Conservation (phyloP, 1,139 yeast species). For the Suhomyces bolitotheri region DNA sequence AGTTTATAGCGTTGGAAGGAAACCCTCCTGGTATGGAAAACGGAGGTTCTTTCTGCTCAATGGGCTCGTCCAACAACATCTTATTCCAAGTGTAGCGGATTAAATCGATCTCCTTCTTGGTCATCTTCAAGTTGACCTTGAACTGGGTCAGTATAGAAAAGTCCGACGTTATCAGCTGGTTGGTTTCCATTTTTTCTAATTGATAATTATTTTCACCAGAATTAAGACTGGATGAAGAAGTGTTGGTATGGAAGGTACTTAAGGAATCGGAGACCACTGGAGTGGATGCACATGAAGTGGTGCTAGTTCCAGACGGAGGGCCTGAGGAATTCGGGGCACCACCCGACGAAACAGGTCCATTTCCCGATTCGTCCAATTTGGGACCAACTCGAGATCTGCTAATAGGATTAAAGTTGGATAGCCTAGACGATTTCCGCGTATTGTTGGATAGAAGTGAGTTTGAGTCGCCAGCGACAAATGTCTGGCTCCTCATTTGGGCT, state of each 20-base stretch:
- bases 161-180: slow-evolving; percentile 43
- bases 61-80: slow-evolving; percentile 43
- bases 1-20: slow-evolving; percentile 15
- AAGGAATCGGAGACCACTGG: slow-evolving; percentile 1
- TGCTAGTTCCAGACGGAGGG: slow-evolving; percentile 2
- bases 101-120: slow-evolving; percentile 38
- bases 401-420: slow-evolving; percentile 17
- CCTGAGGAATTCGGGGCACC: background rate
- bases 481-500: slow-evolving; percentile 18
- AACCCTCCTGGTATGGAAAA: slow-evolving; percentile 36
- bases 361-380: slow-evolving; percentile 7
- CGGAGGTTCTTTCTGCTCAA: slow-evolving; percentile 18
- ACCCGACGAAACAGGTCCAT: background rate
- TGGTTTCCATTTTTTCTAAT: slow-evolving; percentile 46
- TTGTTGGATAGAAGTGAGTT: slow-evolving; percentile 11
- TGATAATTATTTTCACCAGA: slow-evolving; percentile 26
- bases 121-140: slow-evolving; percentile 31
- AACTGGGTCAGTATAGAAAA: slow-evolving; percentile 27
- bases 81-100: slow-evolving; percentile 47
- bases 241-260: slow-evolving; percentile 4
- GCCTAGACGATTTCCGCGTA: slow-evolving; percentile 14
- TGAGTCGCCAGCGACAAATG: slow-evolving; percentile 11
- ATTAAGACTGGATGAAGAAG: slow-evolving; percentile 12
- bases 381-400: slow-evolving; percentile 15
- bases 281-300: background rate